Conservation (phyloP, 352 stramenopile genomes). For the Phytophthora tubulina region DNA sequence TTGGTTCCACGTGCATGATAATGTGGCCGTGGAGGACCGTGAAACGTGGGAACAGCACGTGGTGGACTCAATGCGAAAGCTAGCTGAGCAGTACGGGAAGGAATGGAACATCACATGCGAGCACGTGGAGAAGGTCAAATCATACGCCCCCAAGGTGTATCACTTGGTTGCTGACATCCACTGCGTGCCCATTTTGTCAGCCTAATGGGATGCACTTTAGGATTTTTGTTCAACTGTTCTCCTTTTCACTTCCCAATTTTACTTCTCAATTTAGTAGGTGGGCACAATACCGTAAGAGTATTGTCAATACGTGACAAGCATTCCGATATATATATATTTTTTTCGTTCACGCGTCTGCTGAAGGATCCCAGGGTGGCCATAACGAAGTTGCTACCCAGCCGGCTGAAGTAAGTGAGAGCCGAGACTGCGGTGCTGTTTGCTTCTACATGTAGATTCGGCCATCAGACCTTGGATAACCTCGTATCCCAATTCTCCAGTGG, state of each 20-base stretch:
- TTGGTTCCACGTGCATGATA: conserved; percentile 97
- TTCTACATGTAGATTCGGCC: too few species aligned
- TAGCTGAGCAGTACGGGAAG: conserved; percentile 63
- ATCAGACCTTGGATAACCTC: too few species aligned
- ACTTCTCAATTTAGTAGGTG: too few species aligned
- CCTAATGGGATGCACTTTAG: neutral
- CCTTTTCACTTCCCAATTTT: neutral
- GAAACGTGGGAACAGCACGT: conserved; percentile 82
- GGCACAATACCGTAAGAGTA: too few species aligned
- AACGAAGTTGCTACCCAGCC: too few species aligned
- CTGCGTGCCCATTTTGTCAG: conserved; percentile 44
- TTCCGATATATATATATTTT: too few species aligned
- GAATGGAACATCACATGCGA: conserved; percentile 81
- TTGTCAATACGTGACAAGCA: too few species aligned
- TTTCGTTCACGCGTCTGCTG: too few species aligned
- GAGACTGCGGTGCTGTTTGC: too few species aligned
- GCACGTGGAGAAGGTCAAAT: conserved; percentile 93
- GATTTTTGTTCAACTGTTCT: neutral
- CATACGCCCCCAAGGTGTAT: conserved; percentile 91
- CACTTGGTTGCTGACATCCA: conserved; percentile 91
- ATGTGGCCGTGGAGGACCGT: conserved; percentile 90
- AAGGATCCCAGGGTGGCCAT: too few species aligned
- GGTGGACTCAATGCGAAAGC: conserved; percentile 51
- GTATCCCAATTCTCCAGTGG: too few species aligned
- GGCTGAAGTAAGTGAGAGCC: too few species aligned